These are phyloP conservation scores for Candida maris DNA, from an alignment of 805 yeast species.

Conservation along the genomic window DNA sequence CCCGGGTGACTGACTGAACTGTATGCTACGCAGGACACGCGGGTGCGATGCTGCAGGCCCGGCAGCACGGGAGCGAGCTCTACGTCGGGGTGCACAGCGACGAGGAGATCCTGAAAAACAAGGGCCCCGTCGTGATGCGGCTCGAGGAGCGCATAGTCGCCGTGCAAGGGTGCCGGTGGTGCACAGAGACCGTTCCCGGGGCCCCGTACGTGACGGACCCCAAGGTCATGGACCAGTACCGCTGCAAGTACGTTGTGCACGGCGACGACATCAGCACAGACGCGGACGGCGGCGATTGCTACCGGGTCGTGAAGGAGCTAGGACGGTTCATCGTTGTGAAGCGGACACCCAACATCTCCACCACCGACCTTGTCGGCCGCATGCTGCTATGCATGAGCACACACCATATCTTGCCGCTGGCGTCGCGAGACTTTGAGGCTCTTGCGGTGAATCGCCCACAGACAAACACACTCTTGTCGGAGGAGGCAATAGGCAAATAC, in stretches of 20 bases:
- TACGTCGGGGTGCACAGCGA: conserved; percentile 91
- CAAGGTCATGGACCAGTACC: conserved; percentile 63
- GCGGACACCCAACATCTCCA: conserved; percentile 89
- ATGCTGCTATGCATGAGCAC: conserved; percentile 61
- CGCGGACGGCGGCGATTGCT: conserved; percentile 92
- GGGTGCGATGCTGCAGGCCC: conserved; percentile 92
- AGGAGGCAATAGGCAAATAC: conserved; percentile 41
- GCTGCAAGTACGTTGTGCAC: conserved; percentile 91
- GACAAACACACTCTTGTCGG: conserved; percentile 20
- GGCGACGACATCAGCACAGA: conserved; percentile 98
- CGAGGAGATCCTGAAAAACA: conserved; percentile 74
- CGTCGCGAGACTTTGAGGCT: conserved; percentile 20
- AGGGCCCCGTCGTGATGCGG: conserved; percentile 93
- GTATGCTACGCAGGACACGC: conserved; percentile 56
- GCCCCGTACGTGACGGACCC: conserved; percentile 97
- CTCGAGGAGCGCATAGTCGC: conserved; percentile 77
- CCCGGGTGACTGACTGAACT: conserved; percentile 21
- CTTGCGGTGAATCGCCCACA: conserved; percentile 2
- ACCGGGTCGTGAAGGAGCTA: conserved; percentile 72
- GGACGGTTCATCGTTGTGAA: conserved; percentile 91
- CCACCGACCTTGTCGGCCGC: conserved; percentile 91
- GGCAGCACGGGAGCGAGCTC: conserved; percentile 72
- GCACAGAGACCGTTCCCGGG: conserved; percentile 58
- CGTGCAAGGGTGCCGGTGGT: conserved; percentile 89
- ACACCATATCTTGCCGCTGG: conserved; percentile 49